Percentiles rank a stretch among this genome's conserved stretches.
Conservation (phyloP, 305 asterid species). For the Vinca major region DNA sequence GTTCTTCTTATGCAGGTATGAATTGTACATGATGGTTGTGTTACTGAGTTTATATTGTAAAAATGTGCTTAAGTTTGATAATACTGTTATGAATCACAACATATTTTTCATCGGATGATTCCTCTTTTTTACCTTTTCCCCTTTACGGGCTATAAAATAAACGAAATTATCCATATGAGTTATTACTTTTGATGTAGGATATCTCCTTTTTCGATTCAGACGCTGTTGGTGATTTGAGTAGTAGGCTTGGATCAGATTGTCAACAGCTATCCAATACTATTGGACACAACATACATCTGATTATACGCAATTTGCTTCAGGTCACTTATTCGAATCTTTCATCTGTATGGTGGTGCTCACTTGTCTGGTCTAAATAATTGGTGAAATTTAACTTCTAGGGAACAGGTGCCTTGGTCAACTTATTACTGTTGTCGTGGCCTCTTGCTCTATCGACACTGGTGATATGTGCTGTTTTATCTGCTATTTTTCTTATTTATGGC, state of each 20-base stretch:
- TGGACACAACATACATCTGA: conserved; percentile 46
- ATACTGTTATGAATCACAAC: conserved; percentile 10
- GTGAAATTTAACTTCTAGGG: conserved; percentile 31
- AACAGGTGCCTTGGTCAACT: conserved; percentile 50
- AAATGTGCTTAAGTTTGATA: conserved; percentile 15
- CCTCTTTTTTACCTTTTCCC: neutral
- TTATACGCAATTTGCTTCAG: conserved; percentile 50
- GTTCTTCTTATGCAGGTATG: conserved; percentile 51
- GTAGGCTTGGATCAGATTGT: conserved; percentile 57
- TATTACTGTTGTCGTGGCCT: conserved; percentile 55
- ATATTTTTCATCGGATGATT: neutral
- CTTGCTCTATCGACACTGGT: conserved; percentile 47
- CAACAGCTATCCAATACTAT: conserved; percentile 42
- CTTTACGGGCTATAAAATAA: neutral
- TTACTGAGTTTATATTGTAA: conserved; percentile 6
- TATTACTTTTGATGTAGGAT: conserved; percentile 35
- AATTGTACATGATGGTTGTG: conserved; percentile 5
- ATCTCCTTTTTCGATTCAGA: conserved; percentile 50
- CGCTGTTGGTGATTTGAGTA: conserved; percentile 60
- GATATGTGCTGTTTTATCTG: conserved; percentile 40
- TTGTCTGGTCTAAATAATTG: conserved; percentile 10
- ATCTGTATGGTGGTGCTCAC: neutral
- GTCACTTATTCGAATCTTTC: conserved; percentile 13
- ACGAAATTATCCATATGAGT: neutral
- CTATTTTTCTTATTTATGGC: conserved; percentile 52